Evolutionary conservation across 2,329 filamentous ascomycete genomes (phyloP), one percentile per base, ranked within the genome.

Genomic region (Metarhizium humberi): DNA sequence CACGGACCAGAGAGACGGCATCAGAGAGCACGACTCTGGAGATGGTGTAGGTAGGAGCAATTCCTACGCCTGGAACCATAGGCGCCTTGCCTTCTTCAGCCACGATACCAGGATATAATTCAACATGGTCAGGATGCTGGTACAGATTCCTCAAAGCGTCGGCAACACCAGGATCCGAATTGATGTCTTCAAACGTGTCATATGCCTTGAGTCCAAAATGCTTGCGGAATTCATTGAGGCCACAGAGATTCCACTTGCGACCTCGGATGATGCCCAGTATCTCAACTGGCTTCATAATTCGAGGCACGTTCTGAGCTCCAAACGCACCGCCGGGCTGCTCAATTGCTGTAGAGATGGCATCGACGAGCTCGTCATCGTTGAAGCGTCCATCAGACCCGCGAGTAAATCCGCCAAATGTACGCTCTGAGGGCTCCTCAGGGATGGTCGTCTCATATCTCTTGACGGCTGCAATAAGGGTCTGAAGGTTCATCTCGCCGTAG

Each of bases 151-250:
- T 76, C 4, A 91, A 76, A 30, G 82, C 75, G 50, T 86, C 78
- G 2, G 87, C 81, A 16, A 92, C 80, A 14, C 81, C 79, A 0
- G 85, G 85, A 61, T 94, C 86, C 0, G 85, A 83, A 68, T 92
- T 94, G 72, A 95, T 91, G 52, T 92, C 88, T 67, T 92, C 87
- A 57, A 95, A 95, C 0, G 77, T 87, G 25, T 85, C 81, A 65
- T 95, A 86, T 0, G 82, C 80, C 70, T 88, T 87, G 6, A 95
- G 75, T 2, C 85, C 84, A 62, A 92, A 92, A 72, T 91, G 88
- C 67, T 87, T 85, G 53, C 90, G 81, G 75, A 94, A 95, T 73
- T 94, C 90, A 65, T 95, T 95, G 58, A 95, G 75, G 0, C 86
- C 85, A 0, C 86, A 86, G 8, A 90, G 72, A 58, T 90, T 86